Evolutionary conservation across 2,329 filamentous ascomycete species (phyloP).

Genomic region (Scytalidium sp.): DNA sequence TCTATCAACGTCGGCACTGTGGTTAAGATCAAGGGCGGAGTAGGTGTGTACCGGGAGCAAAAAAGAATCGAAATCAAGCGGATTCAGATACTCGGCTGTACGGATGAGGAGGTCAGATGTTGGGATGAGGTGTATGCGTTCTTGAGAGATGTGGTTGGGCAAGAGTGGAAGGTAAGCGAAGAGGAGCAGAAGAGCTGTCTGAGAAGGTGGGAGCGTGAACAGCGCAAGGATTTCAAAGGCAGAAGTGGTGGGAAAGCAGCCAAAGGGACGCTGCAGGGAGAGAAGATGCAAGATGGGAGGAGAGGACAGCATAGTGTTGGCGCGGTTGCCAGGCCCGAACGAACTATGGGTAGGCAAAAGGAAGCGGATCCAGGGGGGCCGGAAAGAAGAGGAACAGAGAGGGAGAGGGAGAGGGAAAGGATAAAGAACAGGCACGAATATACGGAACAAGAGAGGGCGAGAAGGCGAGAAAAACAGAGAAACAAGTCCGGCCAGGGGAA

Average conservation of each 20-base stretch:
- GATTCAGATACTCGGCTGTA: slow-evolving; percentile 45
- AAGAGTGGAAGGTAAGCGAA: slow-evolving; percentile 52
- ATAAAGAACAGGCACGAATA: neutral
- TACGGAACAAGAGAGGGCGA: slow-evolving; percentile 2
- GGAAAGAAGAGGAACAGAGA: neutral
- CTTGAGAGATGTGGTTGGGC: slow-evolving; percentile 44
- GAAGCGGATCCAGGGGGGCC: slow-evolving; percentile 3
- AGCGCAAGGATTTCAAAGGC: slow-evolving; percentile 4
- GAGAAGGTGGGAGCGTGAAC: slow-evolving; percentile 13
- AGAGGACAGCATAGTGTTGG: neutral
- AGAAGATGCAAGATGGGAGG: slow-evolving; percentile 26
- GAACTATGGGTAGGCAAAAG: slow-evolving; percentile 1
- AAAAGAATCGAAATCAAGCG: slow-evolving; percentile 53
- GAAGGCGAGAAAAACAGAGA: slow-evolving; percentile 3
- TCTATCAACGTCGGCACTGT: slow-evolving; percentile 49
- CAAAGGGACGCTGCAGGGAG: slow-evolving; percentile 8
- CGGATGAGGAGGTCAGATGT: slow-evolving; percentile 54
- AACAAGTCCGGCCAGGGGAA: neutral
- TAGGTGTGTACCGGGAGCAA: slow-evolving; percentile 44
- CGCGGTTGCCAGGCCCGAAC: slow-evolving; percentile 4
- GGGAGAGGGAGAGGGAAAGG: slow-evolving; percentile 4
- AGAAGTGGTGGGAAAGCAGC: slow-evolving; percentile 8
- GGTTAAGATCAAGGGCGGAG: slow-evolving; percentile 54
- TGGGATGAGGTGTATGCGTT: slow-evolving; percentile 56
- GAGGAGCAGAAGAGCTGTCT: slow-evolving; percentile 46